Evolutionary conservation across 2,329 filamentous ascomycete genomes (phyloP), one percentile per base, ranked within the genome.

Genomic region (Dactylellina parvicollis): DNA sequence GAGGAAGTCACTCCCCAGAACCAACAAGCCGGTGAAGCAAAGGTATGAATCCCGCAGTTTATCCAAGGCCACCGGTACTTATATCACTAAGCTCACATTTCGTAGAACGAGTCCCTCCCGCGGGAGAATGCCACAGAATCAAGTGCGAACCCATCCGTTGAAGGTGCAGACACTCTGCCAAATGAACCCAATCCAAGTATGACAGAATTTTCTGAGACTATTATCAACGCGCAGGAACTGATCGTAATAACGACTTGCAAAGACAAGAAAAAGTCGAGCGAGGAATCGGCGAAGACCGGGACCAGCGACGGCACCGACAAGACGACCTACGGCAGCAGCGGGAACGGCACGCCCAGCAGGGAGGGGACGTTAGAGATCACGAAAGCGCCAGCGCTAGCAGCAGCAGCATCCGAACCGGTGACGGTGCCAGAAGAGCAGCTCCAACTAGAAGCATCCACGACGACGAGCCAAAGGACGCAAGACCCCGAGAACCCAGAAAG

Each of bases 141-240:
- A 66, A 56, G 40, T 66, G 34, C 32, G 60, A 60, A 36, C 18
- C 46, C 46, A 54, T 40, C 67, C 56, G 28, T 32, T 50, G 20
- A 66, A 66, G 60, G 69, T 73, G 69, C 69, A 73, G 60, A 59
- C 28, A 73, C 66, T 71, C 40, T 73, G 69, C 60, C 54, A 66
- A 44, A 50, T 62, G 50, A 64, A 64, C 46, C 66, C 50, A 64
- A 65, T 65, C 57, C 56, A 73, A 73, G 69, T 73, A 73, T 66
- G 69, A 73, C 46, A 40, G 60, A 60, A 61, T 61, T 55, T 66
- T 73, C 69, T 73, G 69, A 73, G 69, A 73, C 52, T 50, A 64
- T 60, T 57, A 32, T 24, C 16, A 38, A 20, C 26, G 30, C 30
- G 40, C 69, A 73, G 69, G 69, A 56, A 61, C 69, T 73, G 60